Conservation (phyloP, 1,284 basidiomycete genomes). For the Ustilago bromivora region DNA sequence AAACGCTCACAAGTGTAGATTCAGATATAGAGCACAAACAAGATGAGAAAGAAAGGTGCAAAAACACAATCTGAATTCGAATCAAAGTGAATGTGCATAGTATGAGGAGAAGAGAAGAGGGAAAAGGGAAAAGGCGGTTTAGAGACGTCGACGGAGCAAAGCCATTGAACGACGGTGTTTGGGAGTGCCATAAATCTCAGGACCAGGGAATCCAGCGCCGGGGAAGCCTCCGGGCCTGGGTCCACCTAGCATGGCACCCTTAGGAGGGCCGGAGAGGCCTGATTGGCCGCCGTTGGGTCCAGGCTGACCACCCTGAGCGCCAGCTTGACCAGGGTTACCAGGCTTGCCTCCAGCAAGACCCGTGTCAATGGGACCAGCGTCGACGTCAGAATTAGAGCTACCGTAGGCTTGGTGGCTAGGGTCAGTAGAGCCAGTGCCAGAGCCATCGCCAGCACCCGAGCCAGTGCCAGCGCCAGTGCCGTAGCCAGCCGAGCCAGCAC, state of each 20-base stretch:
- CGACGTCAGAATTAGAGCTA: neutral
- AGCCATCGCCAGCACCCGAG: neutral
- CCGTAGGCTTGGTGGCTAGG: slow-evolving; percentile 5
- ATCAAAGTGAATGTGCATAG: neutral
- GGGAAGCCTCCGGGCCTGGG: neutral
- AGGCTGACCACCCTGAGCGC: slow-evolving; percentile 3
- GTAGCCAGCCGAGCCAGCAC: slow-evolving; percentile 2
- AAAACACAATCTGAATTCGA: neutral
- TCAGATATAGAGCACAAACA: neutral
- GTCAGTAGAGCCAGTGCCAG: slow-evolving; percentile 3
- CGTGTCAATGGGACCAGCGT: slow-evolving; percentile 6
- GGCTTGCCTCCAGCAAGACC: slow-evolving; percentile 24
- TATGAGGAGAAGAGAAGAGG: neutral
- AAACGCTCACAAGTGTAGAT: neutral
- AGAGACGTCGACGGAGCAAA: slow-evolving; percentile 12
- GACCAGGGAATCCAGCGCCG: neutral
- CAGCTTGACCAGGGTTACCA: neutral
- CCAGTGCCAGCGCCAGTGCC: slow-evolving; percentile 4
- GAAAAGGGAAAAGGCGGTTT: neutral
- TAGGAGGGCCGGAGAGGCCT: neutral
- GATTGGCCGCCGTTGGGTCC: neutral
- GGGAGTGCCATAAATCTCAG: neutral
- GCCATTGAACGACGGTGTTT: slow-evolving; percentile 26
- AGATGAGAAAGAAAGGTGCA: neutral
- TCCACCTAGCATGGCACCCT: neutral